Evolutionary conservation across 805 yeast genomes (phyloP), one percentile per base, ranked within the genome.

Genomic region (Nakazawaea sp.): DNA sequence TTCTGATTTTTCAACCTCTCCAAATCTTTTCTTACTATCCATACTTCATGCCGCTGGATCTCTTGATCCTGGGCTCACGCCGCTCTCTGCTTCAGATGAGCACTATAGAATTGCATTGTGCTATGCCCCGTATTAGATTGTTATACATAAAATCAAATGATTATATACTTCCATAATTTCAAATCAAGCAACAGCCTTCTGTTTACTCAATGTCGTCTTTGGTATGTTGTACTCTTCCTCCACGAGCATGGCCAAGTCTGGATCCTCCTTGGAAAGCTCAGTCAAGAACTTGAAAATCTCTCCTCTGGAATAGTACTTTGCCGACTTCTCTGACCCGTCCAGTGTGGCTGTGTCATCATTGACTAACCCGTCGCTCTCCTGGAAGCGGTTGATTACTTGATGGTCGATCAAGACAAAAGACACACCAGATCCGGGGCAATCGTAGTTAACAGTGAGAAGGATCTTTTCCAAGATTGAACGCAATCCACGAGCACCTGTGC

Each of bases 401-500:
- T 58, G 58, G 40, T 69, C 69, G 12, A 75, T 57, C 8, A 75
- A 50, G 1, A 74, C 79, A 49, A 62, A 72, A 16, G 67, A 53
- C 7, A 71, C 61, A 0, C 75, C 72, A 18, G 78, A 68, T n/a
- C 68, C 77, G 0, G 81, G 81, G 46, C 78, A 70, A 33, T 75
- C 81, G 49, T 67, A 75, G 48, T 75, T 75, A 4, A 73, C 74
- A 31, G 64, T 61, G 13, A 74, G 51, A 17, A 75, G 48, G 13
- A 74, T 41, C 38, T 71, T 62, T 41, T 74, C 81, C 67, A 76
- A 59, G 4, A 74, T 68, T 1, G 74, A 69, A 44, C 78, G 58
- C 20, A 76, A 49, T 0, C 81, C 81, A 47, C 82, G 61, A 0
- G 81, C 82, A 21, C 82, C 82, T 0, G 80, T 75, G 3, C 77